Evolutionary conservation across 768 basidiomycete species (phyloP), one percentile per base, ranked within the genome.

Genomic region (Hygrophorus pudorinus): DNA sequence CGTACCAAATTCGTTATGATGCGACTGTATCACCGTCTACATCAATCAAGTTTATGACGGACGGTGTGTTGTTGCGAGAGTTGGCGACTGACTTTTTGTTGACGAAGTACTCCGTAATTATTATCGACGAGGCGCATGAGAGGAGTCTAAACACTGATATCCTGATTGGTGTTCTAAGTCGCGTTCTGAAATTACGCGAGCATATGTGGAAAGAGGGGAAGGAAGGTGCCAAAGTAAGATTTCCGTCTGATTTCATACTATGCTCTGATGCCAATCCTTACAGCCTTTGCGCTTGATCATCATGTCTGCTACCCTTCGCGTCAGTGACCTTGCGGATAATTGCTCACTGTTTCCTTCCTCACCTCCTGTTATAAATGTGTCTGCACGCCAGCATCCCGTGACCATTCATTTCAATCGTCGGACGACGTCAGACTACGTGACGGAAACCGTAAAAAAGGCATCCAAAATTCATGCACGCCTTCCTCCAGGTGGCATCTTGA

Each of bases 31-130:
- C 91, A 3, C 72, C 89, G 1, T 72, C 78, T 16, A 99, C 96
- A 1, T 81, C 81, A 6, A 92, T 99, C 69, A 97, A 98, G 61
- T 99, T 98, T 70, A 97, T 98, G 93, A 99, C 96, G 5, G 96
- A 99, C 55, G 96, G 96, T 66, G 91, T 99, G 20, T 67, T 99
- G 28, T 68, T 99, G 12, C 81, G 96, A 44, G 96, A 99, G 61
- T 69, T 98, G 16, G 84, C 90, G 0, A 77, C 78, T 10, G 93
- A 99, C 58, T 96, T 99, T 61, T 61, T 97, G n/a, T 70, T 99
- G n/a, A 77, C 68, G 35, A 88, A 83, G 60, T 99, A 99, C 59
- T 91, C 88, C 5, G 84, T 96, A 20, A 81, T 99, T 49, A 83
- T 98, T 47, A 87, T 99, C 45, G 96, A 99, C 50, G 96, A 99